Evolutionary conservation across 2,329 filamentous ascomycete species (phyloP), one percentile per base, ranked within the genome.

Genomic region (Pestalotiopsis sp.): DNA sequence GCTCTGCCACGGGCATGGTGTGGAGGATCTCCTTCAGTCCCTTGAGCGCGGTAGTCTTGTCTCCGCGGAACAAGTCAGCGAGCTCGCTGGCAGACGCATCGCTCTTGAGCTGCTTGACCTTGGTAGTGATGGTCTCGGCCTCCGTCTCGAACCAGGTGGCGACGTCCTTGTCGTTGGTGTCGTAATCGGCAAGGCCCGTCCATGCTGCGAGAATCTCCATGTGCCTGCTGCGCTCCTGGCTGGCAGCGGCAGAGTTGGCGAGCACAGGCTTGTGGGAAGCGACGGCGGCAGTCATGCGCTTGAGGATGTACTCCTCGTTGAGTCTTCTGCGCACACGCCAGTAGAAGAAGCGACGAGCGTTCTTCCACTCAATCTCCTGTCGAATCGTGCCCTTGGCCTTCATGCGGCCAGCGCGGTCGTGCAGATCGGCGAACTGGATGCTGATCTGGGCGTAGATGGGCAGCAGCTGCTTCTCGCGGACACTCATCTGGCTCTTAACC

Each of bases 261-360:
- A 77, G 75, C 64, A 72, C 69, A 7, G 64, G 66, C 68, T 80
- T 80, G 60, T 82, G 77, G 44, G 78, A 72, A 68, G 78, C 71
- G 2, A 79, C 73, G 11, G 80, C 78, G 10, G 79, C 72, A 4
- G 84, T 85, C 88, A 99, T 93, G 82, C 94, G 94, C 84, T 94
- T 96, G 80, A 99, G 87, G 75, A 99, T 94, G 81, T 97, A 93
- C 84, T 99, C 96, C 84, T 99, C 96, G 82, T 97, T 98, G 78
- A 99, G 87, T 83, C 96, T 90, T 79, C 96, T 92, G 81, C 97
- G 94, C 70, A 98, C 91, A 82, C 96, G 95, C 96, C 97, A 99
- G 92, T 98, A 99, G 87, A 99, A 98, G 93, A 96, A 98, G 78
- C 95, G 92, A 72, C 96, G 91, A 10, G 95, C 91, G 75, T 97